These are phyloP conservation scores for Cryphonectria nitschkei DNA, from an alignment of 2,329 filamentous ascomycete species.

Conservation along the genomic window DNA sequence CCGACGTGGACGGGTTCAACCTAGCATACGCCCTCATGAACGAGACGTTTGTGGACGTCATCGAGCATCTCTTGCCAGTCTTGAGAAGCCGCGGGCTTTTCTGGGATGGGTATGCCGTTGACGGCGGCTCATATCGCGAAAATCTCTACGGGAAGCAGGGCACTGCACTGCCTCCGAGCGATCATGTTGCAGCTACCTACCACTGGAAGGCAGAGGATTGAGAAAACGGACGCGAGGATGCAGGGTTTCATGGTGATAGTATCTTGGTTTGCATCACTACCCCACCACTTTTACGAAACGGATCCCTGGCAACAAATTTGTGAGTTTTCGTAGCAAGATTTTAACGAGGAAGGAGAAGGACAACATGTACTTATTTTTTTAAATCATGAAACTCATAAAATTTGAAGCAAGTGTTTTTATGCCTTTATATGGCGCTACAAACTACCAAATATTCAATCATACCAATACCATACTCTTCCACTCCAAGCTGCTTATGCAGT, in stretches of 20 bases:
- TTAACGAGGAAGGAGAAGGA: too few species aligned
- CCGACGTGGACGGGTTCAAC: slow-evolving; percentile 27
- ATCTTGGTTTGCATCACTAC: too few species aligned
- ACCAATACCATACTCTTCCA: background rate
- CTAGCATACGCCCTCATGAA: slow-evolving; percentile 68
- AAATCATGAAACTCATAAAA: background rate
- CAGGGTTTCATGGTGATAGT: too few species aligned
- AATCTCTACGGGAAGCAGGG: slow-evolving; percentile 59
- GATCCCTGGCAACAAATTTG: background rate
- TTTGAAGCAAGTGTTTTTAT: background rate
- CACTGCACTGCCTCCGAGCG: slow-evolving; percentile 8
- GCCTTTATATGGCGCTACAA: background rate
- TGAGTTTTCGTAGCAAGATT: too few species aligned
- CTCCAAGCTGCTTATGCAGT: background rate
- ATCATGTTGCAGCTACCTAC: slow-evolving; percentile 20
- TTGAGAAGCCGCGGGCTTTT: slow-evolving; percentile 62
- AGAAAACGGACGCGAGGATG: background rate
- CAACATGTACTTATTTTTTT: background rate
- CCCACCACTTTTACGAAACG: background rate
- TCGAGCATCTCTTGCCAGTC: slow-evolving; percentile 67
- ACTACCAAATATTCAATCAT: background rate
- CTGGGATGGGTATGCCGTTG: slow-evolving; percentile 57
- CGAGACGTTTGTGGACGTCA: slow-evolving; percentile 69
- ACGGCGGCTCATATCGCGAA: slow-evolving; percentile 63
- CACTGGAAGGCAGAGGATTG: slow-evolving; percentile 31